Base-by-base conservation (phyloP, 352 stramenopile species). In the Paralagenidium karlingii region DNA sequence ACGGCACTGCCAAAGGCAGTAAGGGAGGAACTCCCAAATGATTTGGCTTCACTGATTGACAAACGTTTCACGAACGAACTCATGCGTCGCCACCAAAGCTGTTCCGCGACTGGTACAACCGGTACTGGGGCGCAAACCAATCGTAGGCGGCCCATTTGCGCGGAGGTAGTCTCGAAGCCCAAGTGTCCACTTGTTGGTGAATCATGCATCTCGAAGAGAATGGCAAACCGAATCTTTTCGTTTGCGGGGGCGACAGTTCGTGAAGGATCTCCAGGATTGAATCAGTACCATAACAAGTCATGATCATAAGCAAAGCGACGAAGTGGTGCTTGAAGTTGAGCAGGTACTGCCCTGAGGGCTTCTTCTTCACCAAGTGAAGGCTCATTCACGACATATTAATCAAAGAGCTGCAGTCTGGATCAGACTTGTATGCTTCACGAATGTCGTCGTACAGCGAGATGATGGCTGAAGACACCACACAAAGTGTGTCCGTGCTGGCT, bases 141-240 rank as follows among this genome's bases (percentile, higher is more conserved):
- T n/a, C n/a, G n/a, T n/a, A n/a, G n/a, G 8, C 19, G 39, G 1
- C 8, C 19, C 3, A 45, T 1, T 1, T 9, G 3, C 13, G n/a
- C 5, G 22, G 30, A 45, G 3, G 39, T 45, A 3, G 15, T 33
- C 2, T 45, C 39, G 1, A 19, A 24, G 19, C 39, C 39, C 0
- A 45, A 24, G 8, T 45, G 39, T 19, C 20, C 39, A 15, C 39
- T 26, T 9, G 18, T 21, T 0, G 39, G n/a, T 3, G 39, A 18
- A 38, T 41, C 39, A 26, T 45, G 39, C 1, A 41, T 6, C 12
- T 45, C 39, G 22, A 18, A 26, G 3, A 45, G n/a, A 8, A 45
- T 45, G 13, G 16, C 16, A 36, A 16, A 30, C 41, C 22, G 19
- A 16, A 36, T 7, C 3, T 36, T 20, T 3, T 8, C 30, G 22